A percentile compares a stretch with the other conserved stretches of the same genome.
Evolutionary conservation across 768 basidiomycete species (phyloP).

Genomic region (Trichaptum fuscoviolaceum): DNA sequence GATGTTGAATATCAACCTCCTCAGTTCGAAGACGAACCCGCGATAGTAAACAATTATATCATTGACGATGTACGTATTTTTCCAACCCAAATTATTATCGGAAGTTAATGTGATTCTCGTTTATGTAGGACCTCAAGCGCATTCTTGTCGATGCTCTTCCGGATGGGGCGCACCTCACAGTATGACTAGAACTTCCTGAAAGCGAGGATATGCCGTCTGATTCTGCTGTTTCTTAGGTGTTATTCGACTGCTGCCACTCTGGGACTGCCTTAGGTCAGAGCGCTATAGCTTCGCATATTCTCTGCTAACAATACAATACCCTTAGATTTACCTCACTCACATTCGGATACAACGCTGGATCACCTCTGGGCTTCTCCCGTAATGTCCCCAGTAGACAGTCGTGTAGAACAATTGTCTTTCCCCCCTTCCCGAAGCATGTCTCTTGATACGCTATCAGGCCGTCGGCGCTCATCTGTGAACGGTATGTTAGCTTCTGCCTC

Average conservation of each 20-base stretch:
- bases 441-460: background rate
- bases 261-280: constrained; percentile 17
- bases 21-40: background rate
- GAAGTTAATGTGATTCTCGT: background rate
- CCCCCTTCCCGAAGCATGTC: background rate
- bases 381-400: background rate
- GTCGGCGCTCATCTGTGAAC: background rate
- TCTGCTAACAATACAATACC: background rate
- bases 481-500: background rate
- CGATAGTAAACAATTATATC: constrained; percentile 18
- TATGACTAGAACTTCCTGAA: constrained; percentile 5
- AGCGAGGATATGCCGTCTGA: background rate
- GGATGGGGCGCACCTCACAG: constrained; percentile 16
- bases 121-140: constrained; percentile 15
- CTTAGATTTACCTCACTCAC: background rate
- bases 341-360: background rate
- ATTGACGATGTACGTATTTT: constrained; percentile 20
- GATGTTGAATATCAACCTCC: constrained; percentile 14
- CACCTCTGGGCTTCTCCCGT: background rate
- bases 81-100: background rate
- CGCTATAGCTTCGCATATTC: background rate
- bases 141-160: constrained; percentile 21
- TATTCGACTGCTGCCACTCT: constrained; percentile 26
- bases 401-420: background rate
- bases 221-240: constrained; percentile 14